These are phyloP conservation scores for Cantharellus cinnabarinus DNA, from an alignment of 768 basidiomycete species.

Conservation along the genomic window DNA sequence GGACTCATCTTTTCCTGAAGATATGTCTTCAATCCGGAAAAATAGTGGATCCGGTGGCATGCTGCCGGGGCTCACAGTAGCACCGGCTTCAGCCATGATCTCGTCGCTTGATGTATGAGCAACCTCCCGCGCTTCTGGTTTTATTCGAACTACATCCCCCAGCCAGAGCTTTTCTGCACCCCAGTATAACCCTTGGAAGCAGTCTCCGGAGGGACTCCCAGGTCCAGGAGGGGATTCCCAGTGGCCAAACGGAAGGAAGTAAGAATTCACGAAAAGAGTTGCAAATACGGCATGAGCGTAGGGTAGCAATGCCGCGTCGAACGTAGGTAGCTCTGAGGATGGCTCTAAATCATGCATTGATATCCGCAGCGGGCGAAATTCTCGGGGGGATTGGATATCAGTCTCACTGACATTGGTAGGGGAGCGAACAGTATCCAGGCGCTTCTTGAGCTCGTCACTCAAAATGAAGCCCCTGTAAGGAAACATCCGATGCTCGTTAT, in stretches of 20 bases:
- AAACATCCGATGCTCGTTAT: conserved; percentile 38
- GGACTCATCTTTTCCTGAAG: background rate
- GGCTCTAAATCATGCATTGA: background rate
- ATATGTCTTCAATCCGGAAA: background rate
- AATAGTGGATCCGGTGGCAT: background rate
- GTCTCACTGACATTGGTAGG: background rate
- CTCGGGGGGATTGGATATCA: background rate
- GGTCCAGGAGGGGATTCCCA: background rate
- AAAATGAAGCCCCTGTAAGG: conserved; percentile 57
- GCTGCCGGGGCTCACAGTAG: no score
- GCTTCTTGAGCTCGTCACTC: conserved; percentile 28
- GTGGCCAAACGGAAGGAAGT: background rate
- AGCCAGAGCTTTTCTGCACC: conserved; percentile 7
- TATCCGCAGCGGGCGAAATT: conserved; percentile 3
- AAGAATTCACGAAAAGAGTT: background rate
- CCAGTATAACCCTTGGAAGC: conserved; percentile 8
- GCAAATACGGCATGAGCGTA: conserved; percentile 57
- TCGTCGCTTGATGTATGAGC: background rate
- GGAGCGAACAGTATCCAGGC: conserved; percentile 15
- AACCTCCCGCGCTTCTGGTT: background rate
- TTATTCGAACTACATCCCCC: conserved; percentile 8
- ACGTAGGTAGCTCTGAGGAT: conserved; percentile 11
- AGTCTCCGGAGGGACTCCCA: background rate
- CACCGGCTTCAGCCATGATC: background rate
- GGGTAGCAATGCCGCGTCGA: conserved; percentile 35